Evolutionary conservation across 208 protist genomes (phyloP), one percentile per base, ranked within the genome.

Genomic region (Wallacemonas sp.): DNA sequence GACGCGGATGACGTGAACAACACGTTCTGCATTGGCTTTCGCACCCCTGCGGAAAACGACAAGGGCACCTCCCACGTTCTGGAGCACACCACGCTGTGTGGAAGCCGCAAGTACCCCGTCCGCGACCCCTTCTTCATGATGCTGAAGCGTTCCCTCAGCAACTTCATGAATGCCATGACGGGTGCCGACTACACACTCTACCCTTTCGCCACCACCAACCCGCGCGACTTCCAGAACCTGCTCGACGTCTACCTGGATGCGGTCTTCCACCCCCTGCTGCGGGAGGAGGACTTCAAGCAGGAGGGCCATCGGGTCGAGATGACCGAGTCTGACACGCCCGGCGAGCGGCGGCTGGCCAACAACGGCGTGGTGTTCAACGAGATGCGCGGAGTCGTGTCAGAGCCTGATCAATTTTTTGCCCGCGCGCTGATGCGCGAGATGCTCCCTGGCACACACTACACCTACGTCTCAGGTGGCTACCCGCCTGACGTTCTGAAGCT

Each of bases 1-100:
- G 96, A 98, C 65, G 87, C 88, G 46, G 86, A 92, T 47, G 96
- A 99, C 83, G 90, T 76, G 14, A 98, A 98, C 70, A 98, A 98
- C 71, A 97, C 94, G 11, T 99, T 99, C 61, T 97, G 91, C 73
- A 97, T 99, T 24, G 95, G 93, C 24, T 99, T 99, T 70, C 83
- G 94, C 60, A 99, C 98, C 0, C 91, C 93, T 2, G 95, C 97
- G 26, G 74, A 75, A 36, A 94, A 98, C 70, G 85, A 76, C 61
- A 99, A 97, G 27, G 98, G 98, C 48, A 94, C 96, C 4, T 93
- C 97, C 14, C 98, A 99, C 73, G 97, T 99, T 21, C 79, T 99
- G 57, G 97, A 99, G 79, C 98, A 99, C 83, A 99, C 95, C 1
- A 90, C 90, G 14, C 76, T 99, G 19, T 99, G 98, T 79, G 98